Evolutionary conservation across 345 rosid species (phyloP), one percentile per base, ranked within the genome.

Genomic region (Acer negundo): DNA sequence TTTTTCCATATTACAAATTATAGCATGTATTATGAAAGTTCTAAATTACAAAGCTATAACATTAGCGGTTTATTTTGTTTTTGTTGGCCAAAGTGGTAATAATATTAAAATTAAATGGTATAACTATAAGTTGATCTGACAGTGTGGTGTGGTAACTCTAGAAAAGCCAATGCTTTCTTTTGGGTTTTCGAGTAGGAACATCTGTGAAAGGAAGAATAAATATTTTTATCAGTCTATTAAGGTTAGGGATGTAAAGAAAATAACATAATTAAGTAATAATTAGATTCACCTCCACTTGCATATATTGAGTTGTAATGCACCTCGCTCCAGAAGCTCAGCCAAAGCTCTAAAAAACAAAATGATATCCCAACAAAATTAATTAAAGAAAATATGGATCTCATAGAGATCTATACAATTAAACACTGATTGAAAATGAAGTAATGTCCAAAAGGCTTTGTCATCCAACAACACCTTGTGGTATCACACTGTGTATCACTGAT

Each of bases 291-390:
- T 89, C 97, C 98, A 65, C 31, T 88, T 72, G 89, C 91, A 77
- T 95, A 95, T 31, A 95, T 70, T 1, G 98, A 95, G 80, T 95
- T 95, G 82, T 95, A 95, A 77, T 95, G 98, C 35, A 95, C 98
- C 88, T 95, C 98, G 67, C 98, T 89, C 98, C 98, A 95, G 70
- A 95, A 95, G 88, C 98, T 95, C 81, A 95, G 84, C 98, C 98
- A 95, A 49, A 90, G 80, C 73, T 90, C 98, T 95, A 78, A 49
- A 80, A 49, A 80, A 71, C 77, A 78, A 20, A 13, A 58, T 9
- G 49, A 13, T 77, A 23, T 59, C 22, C 64, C 35, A 66, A 44
- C 24, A 23, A 28, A 26, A 67, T 51, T 64, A 20, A 9, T 51
- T 49, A 28, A 38, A n/a, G 64, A 40, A 4, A 13, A 58, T 46